These are phyloP conservation scores for Xylaria sp. DNA, from an alignment of 2,329 filamentous ascomycete species.

Conservation along the genomic window DNA sequence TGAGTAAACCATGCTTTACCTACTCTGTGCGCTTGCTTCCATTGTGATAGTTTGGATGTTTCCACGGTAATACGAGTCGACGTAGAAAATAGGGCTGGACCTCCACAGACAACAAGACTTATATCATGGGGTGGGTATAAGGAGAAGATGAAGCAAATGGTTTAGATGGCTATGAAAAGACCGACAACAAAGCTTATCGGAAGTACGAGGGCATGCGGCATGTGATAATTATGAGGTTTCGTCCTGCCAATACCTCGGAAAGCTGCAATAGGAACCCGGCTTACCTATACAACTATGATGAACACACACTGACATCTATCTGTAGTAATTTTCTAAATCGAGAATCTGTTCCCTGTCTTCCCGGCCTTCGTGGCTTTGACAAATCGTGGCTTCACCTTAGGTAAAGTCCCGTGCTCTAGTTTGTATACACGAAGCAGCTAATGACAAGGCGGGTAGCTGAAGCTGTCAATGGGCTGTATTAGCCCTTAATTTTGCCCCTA, in stretches of 20 bases:
- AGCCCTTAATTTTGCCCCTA: constrained; percentile 21
- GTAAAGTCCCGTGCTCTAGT: constrained; percentile 21
- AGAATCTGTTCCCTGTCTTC: constrained; percentile 23
- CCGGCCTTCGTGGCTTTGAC: constrained; percentile 25
- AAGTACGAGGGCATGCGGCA: constrained; percentile 15
- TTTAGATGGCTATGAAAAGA: constrained; percentile 1
- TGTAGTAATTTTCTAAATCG: constrained; percentile 37
- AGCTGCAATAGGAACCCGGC: constrained; percentile 35
- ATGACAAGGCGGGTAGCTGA: constrained; percentile 14
- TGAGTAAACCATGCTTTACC: neutral
- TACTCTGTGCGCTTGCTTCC: constrained; percentile 32
- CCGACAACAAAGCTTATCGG: constrained; percentile 12
- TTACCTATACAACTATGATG: constrained; percentile 30
- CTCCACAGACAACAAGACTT: neutral
- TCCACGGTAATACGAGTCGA: constrained; percentile 9
- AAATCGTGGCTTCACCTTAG: constrained; percentile 30
- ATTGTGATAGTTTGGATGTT: constrained; percentile 16
- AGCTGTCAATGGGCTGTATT: constrained; percentile 13
- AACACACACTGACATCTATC: constrained; percentile 22
- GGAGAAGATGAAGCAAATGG: neutral
- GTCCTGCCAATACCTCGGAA: constrained; percentile 29
- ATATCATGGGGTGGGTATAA: constrained; percentile 10
- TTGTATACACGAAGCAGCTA: neutral
- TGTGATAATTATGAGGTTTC: constrained; percentile 29
- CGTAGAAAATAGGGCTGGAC: constrained; percentile 13